Conservation (phyloP, 164 flowering plant species). For the Umbellularia californica region DNA sequence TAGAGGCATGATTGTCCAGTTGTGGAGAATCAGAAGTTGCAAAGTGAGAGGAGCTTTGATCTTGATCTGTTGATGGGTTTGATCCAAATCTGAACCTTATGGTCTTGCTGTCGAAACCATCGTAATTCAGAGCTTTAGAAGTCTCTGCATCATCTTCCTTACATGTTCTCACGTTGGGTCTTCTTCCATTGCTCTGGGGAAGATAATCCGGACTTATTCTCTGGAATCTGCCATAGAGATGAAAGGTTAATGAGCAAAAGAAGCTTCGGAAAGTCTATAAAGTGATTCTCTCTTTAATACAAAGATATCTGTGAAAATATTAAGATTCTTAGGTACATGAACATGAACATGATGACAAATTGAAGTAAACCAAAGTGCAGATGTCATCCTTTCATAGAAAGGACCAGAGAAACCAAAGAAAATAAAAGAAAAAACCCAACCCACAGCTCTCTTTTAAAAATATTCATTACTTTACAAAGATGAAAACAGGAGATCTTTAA, state of each 20-base stretch:
- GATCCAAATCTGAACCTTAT: conserved; percentile 15
- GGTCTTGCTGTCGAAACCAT: conserved; percentile 14
- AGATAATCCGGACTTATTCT: conserved; percentile 31
- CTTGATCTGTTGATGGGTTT: conserved; percentile 17
- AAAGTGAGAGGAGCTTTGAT: conserved; percentile 10
- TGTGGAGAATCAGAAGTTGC: conserved; percentile 8
- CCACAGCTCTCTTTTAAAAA: too few species aligned
- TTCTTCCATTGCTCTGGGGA: conserved; percentile 27
- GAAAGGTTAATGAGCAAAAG: not conserved
- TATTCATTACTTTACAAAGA: too few species aligned
- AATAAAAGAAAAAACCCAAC: too few species aligned
- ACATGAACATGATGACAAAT: not conserved
- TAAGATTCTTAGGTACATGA: not conserved
- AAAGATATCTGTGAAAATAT: not conserved
- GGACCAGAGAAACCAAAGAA: too few species aligned
- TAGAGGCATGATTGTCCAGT: conserved; percentile 7
- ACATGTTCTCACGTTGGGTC: conserved; percentile 13
- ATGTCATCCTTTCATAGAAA: too few species aligned
- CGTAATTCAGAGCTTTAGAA: conserved; percentile 6
- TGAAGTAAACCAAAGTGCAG: too few species aligned
- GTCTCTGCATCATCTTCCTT: conserved; percentile 22
- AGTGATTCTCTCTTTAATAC: not conserved
- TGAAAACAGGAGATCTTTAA: too few species aligned
- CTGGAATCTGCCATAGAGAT: conserved; percentile 28
- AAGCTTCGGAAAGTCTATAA: not conserved